Evolutionary conservation across 257 asterid species (phyloP), one percentile per base, ranked within the genome.

Genomic region (Forsythia suspensa): DNA sequence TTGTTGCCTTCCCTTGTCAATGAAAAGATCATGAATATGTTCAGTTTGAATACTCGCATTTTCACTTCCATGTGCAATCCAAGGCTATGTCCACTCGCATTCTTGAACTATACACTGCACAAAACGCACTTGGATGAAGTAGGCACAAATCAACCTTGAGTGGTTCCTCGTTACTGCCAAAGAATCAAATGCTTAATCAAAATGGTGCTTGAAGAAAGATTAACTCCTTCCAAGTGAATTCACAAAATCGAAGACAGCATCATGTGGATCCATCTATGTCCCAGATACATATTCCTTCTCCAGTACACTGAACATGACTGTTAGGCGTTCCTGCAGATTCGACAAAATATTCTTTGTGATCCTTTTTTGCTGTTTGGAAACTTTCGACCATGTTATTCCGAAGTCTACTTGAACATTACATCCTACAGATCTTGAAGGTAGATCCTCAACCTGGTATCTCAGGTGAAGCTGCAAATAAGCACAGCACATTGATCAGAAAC

Each of bases 251-350:
- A 55, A 55, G 29, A 16, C 65, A 18, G 11, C 65, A 16, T 55
- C 1, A 2, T 5, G 65, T 55, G 29, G 65, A 55, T 21, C 16
- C 40, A 39, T 76, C 80, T 83, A 84, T 0, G 79, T 55, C 46
- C 87, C 89, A 0, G 97, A 89, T 61, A 92, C 92, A 74, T 88
- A 96, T 87, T 96, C 98, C 86, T 96, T 94, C 87, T 96, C 98
- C 75, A 96, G 80, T 57, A 80, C 88, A 21, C 96, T 90, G 83
- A 90, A 88, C 95, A 92, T 92, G 43, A 94, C 88, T 85, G 88
- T 84, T 16, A 94, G 89, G 44, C 99, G 95, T 72, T 91, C 95
- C 83, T 90, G 97, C 69, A 94, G 81, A 88, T 89, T 96, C 4
- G 85, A 77, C 55, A 79, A 75, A 16, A 96, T 90, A 90, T 96